Percentiles rank a stretch among this genome's conserved stretches.
Evolutionary conservation across 768 basidiomycete genomes (phyloP).

Genomic region (Pulveroboletus sp.): DNA sequence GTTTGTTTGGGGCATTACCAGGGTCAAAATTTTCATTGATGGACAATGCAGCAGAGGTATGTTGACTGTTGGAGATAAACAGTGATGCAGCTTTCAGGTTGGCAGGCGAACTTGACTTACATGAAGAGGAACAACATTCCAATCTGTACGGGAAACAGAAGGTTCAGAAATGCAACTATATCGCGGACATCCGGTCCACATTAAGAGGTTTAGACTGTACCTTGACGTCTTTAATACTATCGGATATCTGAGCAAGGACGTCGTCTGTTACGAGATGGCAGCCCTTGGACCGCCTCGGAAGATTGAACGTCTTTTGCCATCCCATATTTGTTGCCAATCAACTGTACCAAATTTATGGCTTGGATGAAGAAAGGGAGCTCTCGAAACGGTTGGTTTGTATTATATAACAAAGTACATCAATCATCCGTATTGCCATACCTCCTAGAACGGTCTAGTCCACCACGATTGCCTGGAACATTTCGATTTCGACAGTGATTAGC

Average conservation of each 20-base stretch:
- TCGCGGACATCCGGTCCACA: background rate
- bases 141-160: constrained; percentile 40
- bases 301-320: constrained; percentile 85
- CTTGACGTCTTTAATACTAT: constrained; percentile 67
- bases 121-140: constrained; percentile 92
- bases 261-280: constrained; percentile 86
- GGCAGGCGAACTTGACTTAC: constrained; percentile 40
- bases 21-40: constrained; percentile 89
- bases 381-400: background rate
- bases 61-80: constrained; percentile 48
- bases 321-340: constrained; percentile 51
- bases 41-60: constrained; percentile 77
- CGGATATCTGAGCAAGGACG: constrained; percentile 60
- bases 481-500: constrained; percentile 91
- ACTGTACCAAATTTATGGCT: too few species aligned
- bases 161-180: too few species aligned
- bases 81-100: background rate
- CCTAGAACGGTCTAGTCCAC: constrained; percentile 62
- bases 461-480: constrained; percentile 88
- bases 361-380: background rate
- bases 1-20: constrained; percentile 42
- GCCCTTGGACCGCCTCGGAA: constrained; percentile 53
- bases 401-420: constrained; percentile 11
- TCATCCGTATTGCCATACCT: constrained; percentile 31
- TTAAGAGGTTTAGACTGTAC: constrained; percentile 37